Evolutionary conservation across 371 early-diverging fungal species (phyloP), one percentile per base, ranked within the genome.

Genomic region (Mortierella sp.): DNA sequence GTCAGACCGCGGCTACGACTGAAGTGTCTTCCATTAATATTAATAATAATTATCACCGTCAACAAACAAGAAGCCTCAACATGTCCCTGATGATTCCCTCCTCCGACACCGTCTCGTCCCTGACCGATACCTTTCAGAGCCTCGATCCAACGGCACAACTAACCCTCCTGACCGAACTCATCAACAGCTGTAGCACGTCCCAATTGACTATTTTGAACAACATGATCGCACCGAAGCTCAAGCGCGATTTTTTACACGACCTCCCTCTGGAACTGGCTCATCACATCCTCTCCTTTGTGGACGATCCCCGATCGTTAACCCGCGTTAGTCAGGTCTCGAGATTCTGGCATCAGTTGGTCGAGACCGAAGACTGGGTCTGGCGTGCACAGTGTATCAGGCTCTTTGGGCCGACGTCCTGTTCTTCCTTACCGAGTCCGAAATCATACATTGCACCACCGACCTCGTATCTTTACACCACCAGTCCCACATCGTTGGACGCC

Each of bases 241-340:
- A 93, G 71, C 87, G 90, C 52, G 94, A 95, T 75, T 93, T 93
- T 72, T 56, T 94, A 3, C 87, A 86, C 51, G 85, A 88, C 51
- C 71, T 94, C 21, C 94, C 94, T 6, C 83, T 90, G 30, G 93
- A 94, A 54, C 85, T 94, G 11, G 84, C 87, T 0, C 83, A 89
- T 37, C 89, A 91, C 57, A 85, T 94, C 39, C 80, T 94, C 23
- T 84, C 86, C 27, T 87, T 86, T 72, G 81, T 89, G 53, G 82
- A 87, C 52, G 88, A 95, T 63, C 84, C 94, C 9, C 82, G 84
- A 43, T 85, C 93, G 23, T 82, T 97, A 15, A 89, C 89, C 8
- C 85, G 93, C 17, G 90, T 91, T 27, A 80, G 90, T 15, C 84
- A 86, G 15, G 96, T 94, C 6, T 92, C 89, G 51, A 85, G 80